A percentile compares a stretch with the other conserved stretches of the same genome.
These are phyloP conservation scores for Epicoccum nigrum DNA, from an alignment of 2,329 filamentous ascomycete species.

Conservation along the genomic window DNA sequence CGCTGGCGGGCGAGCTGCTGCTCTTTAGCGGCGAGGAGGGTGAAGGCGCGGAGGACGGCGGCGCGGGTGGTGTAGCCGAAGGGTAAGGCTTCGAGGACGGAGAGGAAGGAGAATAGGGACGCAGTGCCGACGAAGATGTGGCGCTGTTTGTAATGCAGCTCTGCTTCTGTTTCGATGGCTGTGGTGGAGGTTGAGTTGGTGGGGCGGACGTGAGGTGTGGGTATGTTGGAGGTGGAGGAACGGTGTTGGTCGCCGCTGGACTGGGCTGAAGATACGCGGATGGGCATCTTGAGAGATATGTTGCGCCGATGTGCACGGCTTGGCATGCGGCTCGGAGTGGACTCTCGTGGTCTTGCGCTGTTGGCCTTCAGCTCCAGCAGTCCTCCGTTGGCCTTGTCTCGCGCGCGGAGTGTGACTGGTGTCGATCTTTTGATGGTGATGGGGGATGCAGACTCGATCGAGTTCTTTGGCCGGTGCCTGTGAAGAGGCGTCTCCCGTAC, in stretches of 20 bases:
- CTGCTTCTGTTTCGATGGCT: slow-evolving; percentile 27
- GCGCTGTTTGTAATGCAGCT: slow-evolving; percentile 42
- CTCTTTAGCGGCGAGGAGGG: slow-evolving; percentile 33
- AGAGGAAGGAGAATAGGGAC: slow-evolving; percentile 39
- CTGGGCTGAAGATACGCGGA: slow-evolving; percentile 4
- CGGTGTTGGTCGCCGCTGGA: background rate
- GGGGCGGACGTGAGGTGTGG: slow-evolving; percentile 4
- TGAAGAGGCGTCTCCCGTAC: background rate
- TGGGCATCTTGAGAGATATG: slow-evolving; percentile 30
- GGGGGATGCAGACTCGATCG: background rate
- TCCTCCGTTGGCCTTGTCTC: slow-evolving; percentile 23
- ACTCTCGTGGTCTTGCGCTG: slow-evolving; percentile 7
- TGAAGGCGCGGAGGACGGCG: slow-evolving; percentile 34
- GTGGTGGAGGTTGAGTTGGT: background rate
- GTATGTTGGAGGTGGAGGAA: slow-evolving; percentile 8
- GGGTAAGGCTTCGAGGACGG: slow-evolving; percentile 31
- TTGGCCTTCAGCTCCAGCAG: slow-evolving; percentile 30
- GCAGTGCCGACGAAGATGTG: slow-evolving; percentile 44
- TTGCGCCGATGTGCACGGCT: slow-evolving; percentile 25
- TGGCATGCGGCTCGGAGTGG: slow-evolving; percentile 16
- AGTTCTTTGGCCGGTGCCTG: background rate
- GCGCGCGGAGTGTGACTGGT: slow-evolving; percentile 2
- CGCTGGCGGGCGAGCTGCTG: slow-evolving; percentile 34
- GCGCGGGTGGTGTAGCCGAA: slow-evolving; percentile 27
- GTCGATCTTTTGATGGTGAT: background rate